phyloP scores from a whole-genome alignment of 129 eudicot species.

The Flaveria linearis region DNA sequence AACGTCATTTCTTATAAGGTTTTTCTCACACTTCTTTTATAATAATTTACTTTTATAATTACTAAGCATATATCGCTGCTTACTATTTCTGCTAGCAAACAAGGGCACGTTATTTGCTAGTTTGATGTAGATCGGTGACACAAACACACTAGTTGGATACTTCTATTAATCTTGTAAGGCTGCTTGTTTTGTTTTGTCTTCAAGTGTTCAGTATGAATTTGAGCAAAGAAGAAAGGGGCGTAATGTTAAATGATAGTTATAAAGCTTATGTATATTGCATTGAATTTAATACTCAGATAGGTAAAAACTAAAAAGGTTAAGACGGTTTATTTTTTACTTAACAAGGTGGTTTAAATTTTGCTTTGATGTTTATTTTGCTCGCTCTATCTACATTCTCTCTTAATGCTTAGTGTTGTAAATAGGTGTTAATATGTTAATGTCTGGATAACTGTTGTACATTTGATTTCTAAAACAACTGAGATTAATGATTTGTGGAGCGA shows the following conservation, averaged over 20 bases:
- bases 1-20: too few species aligned
- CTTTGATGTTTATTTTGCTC: neutral
- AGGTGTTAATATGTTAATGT: too few species aligned
- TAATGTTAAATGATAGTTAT: slow-evolving; percentile 19
- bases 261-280: slow-evolving; percentile 15
- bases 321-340: slow-evolving; percentile 4
- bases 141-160: slow-evolving; percentile 22
- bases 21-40: too few species aligned
- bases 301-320: neutral
- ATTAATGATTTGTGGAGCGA: too few species aligned
- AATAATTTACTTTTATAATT: too few species aligned
- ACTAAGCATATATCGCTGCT: too few species aligned
- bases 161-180: slow-evolving; percentile 31
- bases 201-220: slow-evolving; percentile 15
- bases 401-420: neutral
- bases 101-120: neutral
- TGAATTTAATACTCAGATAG: slow-evolving; percentile 14
- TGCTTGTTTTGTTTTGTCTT: slow-evolving; percentile 14
- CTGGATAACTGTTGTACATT: too few species aligned
- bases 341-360: slow-evolving; percentile 3
- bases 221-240: slow-evolving; percentile 16
- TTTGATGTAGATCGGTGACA: slow-evolving; percentile 21
- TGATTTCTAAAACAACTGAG: too few species aligned
- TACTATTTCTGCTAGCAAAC: neutral
- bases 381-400: neutral